Evolutionary conservation across 768 basidiomycete species (phyloP).

Genomic region (Hericium erinaceus): DNA sequence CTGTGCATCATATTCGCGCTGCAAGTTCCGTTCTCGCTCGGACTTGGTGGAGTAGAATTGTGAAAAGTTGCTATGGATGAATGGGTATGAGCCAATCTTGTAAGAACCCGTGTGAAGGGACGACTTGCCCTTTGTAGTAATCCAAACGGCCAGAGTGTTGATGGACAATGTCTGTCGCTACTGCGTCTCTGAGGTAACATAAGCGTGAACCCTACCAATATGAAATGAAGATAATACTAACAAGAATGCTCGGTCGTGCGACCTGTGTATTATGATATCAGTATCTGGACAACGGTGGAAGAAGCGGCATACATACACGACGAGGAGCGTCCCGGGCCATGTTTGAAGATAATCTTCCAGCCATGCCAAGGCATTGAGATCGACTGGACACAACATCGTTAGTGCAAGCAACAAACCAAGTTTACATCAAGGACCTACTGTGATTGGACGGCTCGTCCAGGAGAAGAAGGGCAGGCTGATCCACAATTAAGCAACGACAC

Average conservation of each 20-base stretch:
- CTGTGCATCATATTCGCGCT: conserved; percentile 94
- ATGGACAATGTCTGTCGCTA: conserved; percentile 97
- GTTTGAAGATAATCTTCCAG: conserved; percentile 95
- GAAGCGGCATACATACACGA: conserved; percentile 56
- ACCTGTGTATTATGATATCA: conserved; percentile 34
- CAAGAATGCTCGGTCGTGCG: conserved; percentile 97
- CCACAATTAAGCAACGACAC: neutral
- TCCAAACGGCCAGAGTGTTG: conserved; percentile 88
- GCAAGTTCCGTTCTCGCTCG: conserved; percentile 84
- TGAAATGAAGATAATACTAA: conserved; percentile 23
- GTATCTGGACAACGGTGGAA: neutral
- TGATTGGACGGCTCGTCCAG: conserved; percentile 97
- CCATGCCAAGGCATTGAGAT: conserved; percentile 96
- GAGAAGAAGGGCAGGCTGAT: conserved; percentile 61
- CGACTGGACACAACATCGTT: conserved; percentile 38
- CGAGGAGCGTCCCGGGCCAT: conserved; percentile 85
- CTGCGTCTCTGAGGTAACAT: conserved; percentile 56
- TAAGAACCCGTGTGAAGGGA: neutral
- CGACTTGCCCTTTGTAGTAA: conserved; percentile 86
- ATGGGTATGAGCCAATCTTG: neutral
- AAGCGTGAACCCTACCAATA: neutral
- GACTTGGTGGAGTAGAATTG: conserved; percentile 99
- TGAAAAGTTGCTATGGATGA: conserved; percentile 70
- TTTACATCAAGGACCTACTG: conserved; percentile 38
- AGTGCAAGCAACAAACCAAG: neutral